These are phyloP conservation scores for Pelargonium australe DNA, from an alignment of 441 rosid genomes.

Conservation along the genomic window DNA sequence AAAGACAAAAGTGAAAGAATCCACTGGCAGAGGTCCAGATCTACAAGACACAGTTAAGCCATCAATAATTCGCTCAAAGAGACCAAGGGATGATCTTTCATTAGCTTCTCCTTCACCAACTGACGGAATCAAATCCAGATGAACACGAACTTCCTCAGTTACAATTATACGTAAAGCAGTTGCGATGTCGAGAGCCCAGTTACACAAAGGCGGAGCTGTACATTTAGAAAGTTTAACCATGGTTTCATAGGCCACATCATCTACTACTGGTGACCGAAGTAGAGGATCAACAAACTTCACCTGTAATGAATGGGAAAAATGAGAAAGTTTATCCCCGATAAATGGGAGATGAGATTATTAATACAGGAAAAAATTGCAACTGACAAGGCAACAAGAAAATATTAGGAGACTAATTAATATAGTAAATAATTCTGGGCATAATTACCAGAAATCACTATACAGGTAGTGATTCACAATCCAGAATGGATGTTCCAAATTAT, in stretches of 20 bases:
- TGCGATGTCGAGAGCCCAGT: conserved; percentile 95
- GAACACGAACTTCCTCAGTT: conserved; percentile 47
- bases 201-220: conserved; percentile 75
- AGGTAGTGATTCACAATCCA: too few species aligned
- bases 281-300: conserved; percentile 82
- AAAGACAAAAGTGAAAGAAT: conserved; percentile 85
- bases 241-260: conserved; percentile 75
- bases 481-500: too few species aligned
- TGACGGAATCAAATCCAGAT: conserved; percentile 45
- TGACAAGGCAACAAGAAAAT: neutral
- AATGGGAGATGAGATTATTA: neutral
- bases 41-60: conserved; percentile 79
- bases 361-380: conserved; percentile 10
- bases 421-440: neutral
- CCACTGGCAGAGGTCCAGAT: conserved; percentile 93
- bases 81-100: conserved; percentile 50
- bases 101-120: conserved; percentile 44
- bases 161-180: conserved; percentile 81
- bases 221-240: conserved; percentile 85
- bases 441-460: neutral
- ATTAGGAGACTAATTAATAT: too few species aligned
- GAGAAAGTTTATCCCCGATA: conserved; percentile 10
- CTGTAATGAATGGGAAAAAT: conserved; percentile 37
- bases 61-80: conserved; percentile 72
- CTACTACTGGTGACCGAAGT: conserved; percentile 71